These are phyloP conservation scores for Eleusine indica DNA, from an alignment of 176 grass and related monocot species.

Conservation along the genomic window DNA sequence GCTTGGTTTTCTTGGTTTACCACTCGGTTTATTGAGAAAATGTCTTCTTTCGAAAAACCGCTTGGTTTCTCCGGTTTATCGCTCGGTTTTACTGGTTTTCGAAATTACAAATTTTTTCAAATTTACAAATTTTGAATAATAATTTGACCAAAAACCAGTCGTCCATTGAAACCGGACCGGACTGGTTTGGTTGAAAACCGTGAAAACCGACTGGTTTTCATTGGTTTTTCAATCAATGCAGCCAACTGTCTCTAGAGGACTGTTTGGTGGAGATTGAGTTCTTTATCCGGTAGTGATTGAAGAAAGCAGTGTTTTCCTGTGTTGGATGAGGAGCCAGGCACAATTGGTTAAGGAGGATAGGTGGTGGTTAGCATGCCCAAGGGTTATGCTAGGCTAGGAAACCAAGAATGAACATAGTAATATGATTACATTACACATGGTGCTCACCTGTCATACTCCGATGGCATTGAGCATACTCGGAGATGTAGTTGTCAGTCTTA, in stretches of 20 bases:
- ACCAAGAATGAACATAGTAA: background rate
- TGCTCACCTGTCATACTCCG: background rate
- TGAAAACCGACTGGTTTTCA: no score
- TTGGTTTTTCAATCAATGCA: no score
- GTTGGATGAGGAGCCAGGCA: background rate
- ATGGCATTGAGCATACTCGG: background rate
- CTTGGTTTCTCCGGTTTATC: no score
- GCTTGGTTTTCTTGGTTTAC: no score
- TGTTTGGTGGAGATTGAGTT: background rate
- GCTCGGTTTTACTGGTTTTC: no score
- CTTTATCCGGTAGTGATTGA: background rate
- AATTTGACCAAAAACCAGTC: no score
- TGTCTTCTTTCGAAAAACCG: no score
- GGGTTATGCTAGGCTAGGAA: background rate
- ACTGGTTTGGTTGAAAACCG: no score
- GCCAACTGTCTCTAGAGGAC: background rate
- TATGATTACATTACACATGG: background rate
- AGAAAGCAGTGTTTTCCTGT: background rate
- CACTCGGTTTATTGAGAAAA: no score
- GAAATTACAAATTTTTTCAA: no score
- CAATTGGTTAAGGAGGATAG: background rate
- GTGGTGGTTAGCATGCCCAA: background rate
- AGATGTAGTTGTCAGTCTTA: background rate
- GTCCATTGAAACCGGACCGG: no score
- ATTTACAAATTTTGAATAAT: no score